Evolutionary conservation across 495 filamentous ascomycete genomes (phyloP).

Genomic region (Evernia prunastri): DNA sequence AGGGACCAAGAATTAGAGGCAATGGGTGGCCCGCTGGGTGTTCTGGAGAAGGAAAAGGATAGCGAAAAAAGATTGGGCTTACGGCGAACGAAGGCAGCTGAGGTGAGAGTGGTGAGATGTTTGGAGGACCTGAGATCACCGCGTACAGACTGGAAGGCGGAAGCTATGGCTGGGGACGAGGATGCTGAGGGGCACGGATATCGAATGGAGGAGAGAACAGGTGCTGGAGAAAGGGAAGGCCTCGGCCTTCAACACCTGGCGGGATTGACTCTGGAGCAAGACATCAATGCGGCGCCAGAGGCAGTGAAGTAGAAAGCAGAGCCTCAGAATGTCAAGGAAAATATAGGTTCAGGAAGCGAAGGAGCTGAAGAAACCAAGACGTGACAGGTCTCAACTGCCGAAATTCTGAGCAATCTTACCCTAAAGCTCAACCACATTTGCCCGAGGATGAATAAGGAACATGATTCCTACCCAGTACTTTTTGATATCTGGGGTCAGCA

Average conservation of each 20-base stretch:
- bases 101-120: conserved; percentile 73
- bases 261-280: neutral
- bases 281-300: neutral
- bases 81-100: conserved; percentile 65
- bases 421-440: neutral
- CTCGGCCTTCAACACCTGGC: conserved; percentile 9
- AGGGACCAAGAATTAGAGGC: conserved; percentile 52
- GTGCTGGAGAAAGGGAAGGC: conserved; percentile 1
- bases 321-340: neutral
- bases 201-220: neutral
- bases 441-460: neutral
- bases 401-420: neutral
- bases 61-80: conserved; percentile 58
- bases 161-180: conserved; percentile 36
- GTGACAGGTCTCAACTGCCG: neutral
- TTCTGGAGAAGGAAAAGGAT: conserved; percentile 39
- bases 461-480: neutral
- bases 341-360: neutral
- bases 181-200: neutral
- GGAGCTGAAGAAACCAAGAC: neutral
- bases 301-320: neutral
- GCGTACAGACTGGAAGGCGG: conserved; percentile 49
- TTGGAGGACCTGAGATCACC: conserved; percentile 58
- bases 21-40: conserved; percentile 32
- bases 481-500: too few species aligned